Evolutionary conservation across 2,329 filamentous ascomycete species (phyloP), one percentile per base, ranked within the genome.

Genomic region (Aspergillus sp.): DNA sequence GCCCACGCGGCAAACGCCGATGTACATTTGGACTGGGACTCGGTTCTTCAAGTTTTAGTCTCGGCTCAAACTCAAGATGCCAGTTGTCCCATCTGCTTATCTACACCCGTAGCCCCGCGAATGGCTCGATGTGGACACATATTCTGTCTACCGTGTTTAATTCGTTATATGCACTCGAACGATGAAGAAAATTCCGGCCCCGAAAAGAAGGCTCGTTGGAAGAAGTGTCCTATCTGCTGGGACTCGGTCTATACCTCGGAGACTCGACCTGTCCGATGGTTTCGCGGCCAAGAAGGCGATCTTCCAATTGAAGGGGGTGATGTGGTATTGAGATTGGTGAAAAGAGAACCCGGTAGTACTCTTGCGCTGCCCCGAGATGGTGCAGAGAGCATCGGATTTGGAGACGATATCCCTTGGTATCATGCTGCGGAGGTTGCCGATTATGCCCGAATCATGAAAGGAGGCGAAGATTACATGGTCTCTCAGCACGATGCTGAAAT

Each of bases 91-190:
- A 98, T 98, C 43, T 98, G 93, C 61, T 79, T 98, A 27, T 95
- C 87, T 2, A 88, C 87, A 43, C 93, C 93, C 1, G 88, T 95
- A 12, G 93, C 93, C 6, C 90, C 93, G 29, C 83, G 93, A 44
- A 98, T 98, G 91, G 90, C 93, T 34, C 91, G 85, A 61, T 98
- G 93, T 60, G 93, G 93, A 1, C 93, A 98, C 63, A 95, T 98
- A 9, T 97, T 96, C 65, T 98, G 93, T 62, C 73, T 97, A 30
- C 85, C 93, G 5, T 98, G 93, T 62, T 70, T 97, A 48, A 88
- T 97, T 50, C 85, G 93, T 39, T 98, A 94, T 64, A 96, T 98
- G 89, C 88, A 95, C 57, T 87, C 90, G 6, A 81, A 78, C 26
- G 85, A 86, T 44, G 84, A 87, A n/a, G 85, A 86, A 7, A 77